These are phyloP conservation scores for Groenewaldozyma salmanticensis DNA, from an alignment of 805 yeast genomes.

Conservation along the genomic window DNA sequence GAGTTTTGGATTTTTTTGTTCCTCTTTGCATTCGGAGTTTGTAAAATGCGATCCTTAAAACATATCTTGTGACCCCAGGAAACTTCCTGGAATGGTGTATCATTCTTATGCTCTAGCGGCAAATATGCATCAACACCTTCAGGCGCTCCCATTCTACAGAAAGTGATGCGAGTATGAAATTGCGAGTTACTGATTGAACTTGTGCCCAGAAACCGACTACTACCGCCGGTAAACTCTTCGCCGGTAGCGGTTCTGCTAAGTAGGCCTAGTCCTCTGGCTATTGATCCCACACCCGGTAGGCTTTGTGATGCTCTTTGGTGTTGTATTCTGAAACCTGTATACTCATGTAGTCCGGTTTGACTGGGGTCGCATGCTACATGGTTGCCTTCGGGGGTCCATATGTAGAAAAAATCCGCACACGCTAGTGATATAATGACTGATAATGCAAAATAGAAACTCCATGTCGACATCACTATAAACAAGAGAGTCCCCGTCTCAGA, in stretches of 20 bases:
- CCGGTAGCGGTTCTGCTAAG: no score
- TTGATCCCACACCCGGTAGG: no score
- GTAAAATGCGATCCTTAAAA: neutral
- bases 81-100: conserved; percentile 2
- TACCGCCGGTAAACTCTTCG: no score
- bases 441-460: no score
- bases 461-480: no score
- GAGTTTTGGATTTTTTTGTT: neutral
- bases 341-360: conserved; percentile 11
- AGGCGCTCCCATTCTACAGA: conserved; percentile 8
- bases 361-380: conserved; percentile 14
- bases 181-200: neutral
- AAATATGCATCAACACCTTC: conserved; percentile 11
- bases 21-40: neutral
- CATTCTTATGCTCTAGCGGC: conserved; percentile 4
- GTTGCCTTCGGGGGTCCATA: conserved; percentile 3
- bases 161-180: conserved; percentile 12
- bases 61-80: conserved; percentile 18
- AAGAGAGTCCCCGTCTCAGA: no score
- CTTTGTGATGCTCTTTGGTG: conserved; percentile 8
- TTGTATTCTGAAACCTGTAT: conserved; percentile 17
- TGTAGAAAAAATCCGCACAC: neutral
- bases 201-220: neutral
- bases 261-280: neutral
- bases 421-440: neutral